A percentile compares a stretch with the other conserved stretches of the same genome.
Conservation (phyloP, 164 flowering plant genomes). For the Annona cherimola region DNA sequence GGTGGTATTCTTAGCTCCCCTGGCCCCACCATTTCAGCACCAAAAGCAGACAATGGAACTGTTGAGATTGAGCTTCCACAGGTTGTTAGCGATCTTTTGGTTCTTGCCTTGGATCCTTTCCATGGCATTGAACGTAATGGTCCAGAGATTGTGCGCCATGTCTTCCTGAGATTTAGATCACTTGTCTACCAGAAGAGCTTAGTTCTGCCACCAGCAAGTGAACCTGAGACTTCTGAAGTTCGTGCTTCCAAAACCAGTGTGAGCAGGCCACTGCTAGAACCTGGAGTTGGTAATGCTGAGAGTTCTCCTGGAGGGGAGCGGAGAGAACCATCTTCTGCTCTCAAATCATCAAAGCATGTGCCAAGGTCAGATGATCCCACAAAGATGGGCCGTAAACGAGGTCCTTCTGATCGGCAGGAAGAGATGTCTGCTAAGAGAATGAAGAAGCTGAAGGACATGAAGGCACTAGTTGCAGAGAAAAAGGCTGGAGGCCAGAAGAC, state of each 20-base stretch:
- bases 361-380: conserved; percentile 62
- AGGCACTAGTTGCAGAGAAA: conserved; percentile 48
- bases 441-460: conserved; percentile 54
- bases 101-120: conserved; percentile 75
- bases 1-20: conserved; percentile 5
- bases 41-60: conserved; percentile 17
- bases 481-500: conserved; percentile 31
- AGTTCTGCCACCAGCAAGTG: conserved; percentile 32
- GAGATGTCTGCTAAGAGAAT: conserved; percentile 55
- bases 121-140: conserved; percentile 46
- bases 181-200: conserved; percentile 80
- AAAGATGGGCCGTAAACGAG: conserved; percentile 66
- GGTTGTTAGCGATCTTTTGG: conserved; percentile 49
- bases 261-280: conserved; percentile 1
- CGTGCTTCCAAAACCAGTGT: conserved; percentile 19
- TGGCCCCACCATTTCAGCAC: conserved; percentile 6
- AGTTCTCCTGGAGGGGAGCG: conserved; percentile 20
- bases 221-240: conserved; percentile 30
- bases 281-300: conserved; percentile 19
- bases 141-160: conserved; percentile 29
- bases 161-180: conserved; percentile 64
- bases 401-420: conserved; percentile 67
- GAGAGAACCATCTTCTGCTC: conserved; percentile 19
- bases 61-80: conserved; percentile 37
- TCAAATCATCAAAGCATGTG: conserved; percentile 34